Evolutionary conservation across 169 alveolate species (phyloP).

Genomic region (Plasmodium malariae): DNA sequence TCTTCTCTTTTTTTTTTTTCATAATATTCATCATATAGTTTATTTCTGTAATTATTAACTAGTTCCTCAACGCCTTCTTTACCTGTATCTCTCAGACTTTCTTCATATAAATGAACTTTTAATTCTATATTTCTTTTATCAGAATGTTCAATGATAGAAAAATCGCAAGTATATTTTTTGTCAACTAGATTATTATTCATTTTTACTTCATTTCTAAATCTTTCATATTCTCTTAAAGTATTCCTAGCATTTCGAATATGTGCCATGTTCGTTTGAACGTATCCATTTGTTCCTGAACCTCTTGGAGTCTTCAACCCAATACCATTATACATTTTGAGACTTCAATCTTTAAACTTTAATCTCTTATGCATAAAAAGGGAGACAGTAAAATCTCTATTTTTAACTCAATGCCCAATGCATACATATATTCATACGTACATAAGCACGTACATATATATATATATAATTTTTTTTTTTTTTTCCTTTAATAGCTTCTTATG

Average conservation of each 20-base stretch:
- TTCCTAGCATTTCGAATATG: conserved; percentile 71
- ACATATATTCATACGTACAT: conserved; percentile 2
- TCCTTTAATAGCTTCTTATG: no score
- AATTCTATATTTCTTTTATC: conserved; percentile 76
- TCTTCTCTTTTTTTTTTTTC: conserved; percentile 65
- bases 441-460: neutral
- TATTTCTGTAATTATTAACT: conserved; percentile 61
- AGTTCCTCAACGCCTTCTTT: conserved; percentile 41
- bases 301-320: conserved; percentile 87
- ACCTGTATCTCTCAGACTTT: conserved; percentile 41
- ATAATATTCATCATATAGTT: conserved; percentile 69
- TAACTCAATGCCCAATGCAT: neutral
- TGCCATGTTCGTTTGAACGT: conserved; percentile 86
- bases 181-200: conserved; percentile 59
- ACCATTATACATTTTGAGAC: conserved; percentile 80
- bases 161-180: conserved; percentile 75
- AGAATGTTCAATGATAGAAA: conserved; percentile 71
- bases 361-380: neutral
- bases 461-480: no score
- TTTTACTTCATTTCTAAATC: conserved; percentile 37
- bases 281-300: conserved; percentile 89
- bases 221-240: conserved; percentile 59
- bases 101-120: conserved; percentile 71
- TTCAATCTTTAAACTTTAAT: neutral
- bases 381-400: neutral